Base-by-base conservation (phyloP, 352 stramenopile species). In the Pythium pyrilobum region DNA sequence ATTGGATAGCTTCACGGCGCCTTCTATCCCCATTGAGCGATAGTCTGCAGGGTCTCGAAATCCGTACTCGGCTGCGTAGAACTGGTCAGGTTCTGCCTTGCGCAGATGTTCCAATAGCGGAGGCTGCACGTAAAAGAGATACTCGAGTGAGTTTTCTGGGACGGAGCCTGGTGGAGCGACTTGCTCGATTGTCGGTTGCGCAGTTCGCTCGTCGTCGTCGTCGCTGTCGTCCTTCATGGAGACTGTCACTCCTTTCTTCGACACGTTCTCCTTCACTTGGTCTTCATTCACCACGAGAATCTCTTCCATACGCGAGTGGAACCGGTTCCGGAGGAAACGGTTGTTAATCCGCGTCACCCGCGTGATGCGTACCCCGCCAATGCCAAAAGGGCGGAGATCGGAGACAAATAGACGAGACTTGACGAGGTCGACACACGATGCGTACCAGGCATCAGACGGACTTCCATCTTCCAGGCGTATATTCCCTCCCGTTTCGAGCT, bases 401-500 rank as follows among this genome's bases (percentile, higher is more conserved):
- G 56, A 13, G 7, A 71, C 24, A 53, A 81, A 87, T 9, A 95
- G 57, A 11, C 86, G 60, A 4, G 81, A 91, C 5, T 77, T 80
- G 20, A 97, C 56, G 16, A 97, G 59, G 28, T 96, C 85, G 2
- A 89, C 72, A 43, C 85, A 96, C 11, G 81, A 93, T 6, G 61
- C 61, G 34, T 86, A 95, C 87, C 89, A 97, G 5, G 85, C 71
- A 41, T 97, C 87, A 0, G 66, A 67, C 0, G 77, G 66, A 21
- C 75, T 90, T 0, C 87, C 89, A 38, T 97, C 89, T 55, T 97
- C 89, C 9, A 97, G 64, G 0, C 87, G 81, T 44, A 97, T 93
- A 43, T 97, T 97, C 0, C 89, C 89, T 13, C 89, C 89, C 5
- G 87, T 97, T 32, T 96, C 82, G 13, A 97, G 71, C 59, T 97